Base-by-base conservation (phyloP, 805 yeast species). In the Priceomyces castillae region DNA sequence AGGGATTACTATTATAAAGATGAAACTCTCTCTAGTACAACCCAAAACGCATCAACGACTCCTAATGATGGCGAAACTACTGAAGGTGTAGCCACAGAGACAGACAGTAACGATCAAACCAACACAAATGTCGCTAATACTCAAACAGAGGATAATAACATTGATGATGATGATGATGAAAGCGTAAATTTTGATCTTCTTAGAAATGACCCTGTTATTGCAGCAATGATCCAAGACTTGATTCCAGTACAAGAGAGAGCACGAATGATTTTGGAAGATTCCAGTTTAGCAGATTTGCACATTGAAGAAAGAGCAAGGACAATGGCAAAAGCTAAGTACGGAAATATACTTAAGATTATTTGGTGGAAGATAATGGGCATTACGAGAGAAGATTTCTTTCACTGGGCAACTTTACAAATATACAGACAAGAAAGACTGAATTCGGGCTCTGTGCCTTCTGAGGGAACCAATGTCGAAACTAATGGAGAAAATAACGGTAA, bases 311-410 rank as follows among this genome's bases (percentile, higher is more conserved):
- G 58, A 12, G 85, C 83, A 0, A 65, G 56, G 23, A 64, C 62
- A 22, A 48, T 60, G 3, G 70, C 80, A 3, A 51, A 61, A 12
- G 41, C 47, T 26, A 76, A 57, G 46, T 68, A 59, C 57, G 56
- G 64, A 14, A 44, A 48, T 26, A 7, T 57, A 38, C 48, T 67
- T 51, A 59, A 64, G 58, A 52, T 51, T 47, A 12, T 74, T 0
- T 77, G 77, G 56, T 82, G 86, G 84, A 58, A 57, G 31, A 19
- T 77, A 3, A 77, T 82, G 82, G 84, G 86, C 1, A 68, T 82
- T 28, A 52, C 72, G 2, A 65, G 54, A 39, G 50, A 57, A 7
- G 80, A 82, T 47, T 51, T 82, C 41, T 73, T 70, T 53, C 67
- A 78, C 56, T 75, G 80, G 66, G 78, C 76, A 12, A 80, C 80